Base-by-base conservation (phyloP, 129 eudicot species). In the Chrysanthemum seticuspe region DNA sequence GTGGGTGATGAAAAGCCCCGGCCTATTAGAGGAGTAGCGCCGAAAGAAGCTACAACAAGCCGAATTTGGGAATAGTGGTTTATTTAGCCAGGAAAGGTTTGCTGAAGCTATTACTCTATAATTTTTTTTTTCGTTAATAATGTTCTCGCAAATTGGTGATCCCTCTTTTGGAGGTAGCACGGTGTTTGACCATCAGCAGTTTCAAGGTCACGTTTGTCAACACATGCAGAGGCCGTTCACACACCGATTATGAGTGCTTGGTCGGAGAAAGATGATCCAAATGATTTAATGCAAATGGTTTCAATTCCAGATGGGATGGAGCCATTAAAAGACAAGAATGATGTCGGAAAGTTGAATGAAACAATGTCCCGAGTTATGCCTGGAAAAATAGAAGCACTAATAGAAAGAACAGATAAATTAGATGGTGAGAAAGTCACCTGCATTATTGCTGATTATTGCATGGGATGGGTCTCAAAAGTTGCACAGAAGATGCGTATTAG, bases 241-340 rank as follows among this genome's bases (percentile, higher is more conserved):
- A 45, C 65, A 44, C 70, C 76, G 23, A 45, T 87, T 68, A 13
- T 68, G 31, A 60, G 61, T 16, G 64, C 84, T 7, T 29, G 74
- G 55, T 73, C 82, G 0, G 73, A 73, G 40, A 49, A 31, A 62
- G 78, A 70, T 15, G 31, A 49, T 13, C 47, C 66, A 2, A 44
- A 7, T 3, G 84, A 75, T 19, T 18, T 57, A 54, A 62, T 85
- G 71, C 64, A 57, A 52, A 11, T 89, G 61, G 81, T 69, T 21
- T 81, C 83, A 1, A 57, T 89, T 40, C 86, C 91, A 0, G 91
- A 88, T 72, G 96, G 87, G n/a, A 23, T 86, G 19, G 91, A 70
- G 19, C 66, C 83, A 3, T 29, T 65, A 40, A 84, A 82, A 21
- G 85, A 88, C 65, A 77, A 89, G 49, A 83, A 55, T 59, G 87